Base-by-base conservation (phyloP, 176 grass and related monocot genomes). In the Oryza officinalis region DNA sequence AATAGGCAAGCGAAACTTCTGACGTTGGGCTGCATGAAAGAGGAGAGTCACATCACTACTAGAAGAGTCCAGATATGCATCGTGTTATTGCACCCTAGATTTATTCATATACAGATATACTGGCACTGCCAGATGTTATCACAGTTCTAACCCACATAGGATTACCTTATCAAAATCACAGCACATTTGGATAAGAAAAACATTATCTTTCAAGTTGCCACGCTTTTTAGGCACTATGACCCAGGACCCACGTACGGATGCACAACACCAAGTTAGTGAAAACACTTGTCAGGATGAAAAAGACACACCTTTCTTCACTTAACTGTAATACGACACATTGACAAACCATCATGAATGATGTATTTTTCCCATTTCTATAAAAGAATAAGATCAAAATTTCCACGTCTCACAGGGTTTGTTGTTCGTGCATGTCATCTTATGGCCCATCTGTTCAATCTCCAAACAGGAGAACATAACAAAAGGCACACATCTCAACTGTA, bases 401-500 rank as follows among this genome's bases (percentile, higher is more conserved):
- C 68, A 70, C 67, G 25, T 10, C 4, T 26, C 59, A 60, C 20
- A 49, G 26, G 27, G 71, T 30, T 30, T 27, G 25, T 3, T 13
- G 32, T 79, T 20, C 26, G 38, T 27, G 13, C 69, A 86, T 74
- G 76, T 27, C 52, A 49, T 85, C 50, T 47, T 31, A 65, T 65
- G 26, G 28, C 54, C 23, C 37, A 37, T 52, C 18, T 23, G 41
- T 37, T 52, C 57, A 72, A 25, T 22, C 22, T 79, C 66, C 18
- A 71, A 71, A 26, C 57, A 20, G 59, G 47, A 26, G 72, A 47
- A 11, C 10, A 84, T 38, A 43, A 63, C 13, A 23, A 78, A 25
- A 25, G 9, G 2, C 14, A 33, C 75, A 72, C 63, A 75, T 41
- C 57, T 83, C 80, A 54, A 73, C 60, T 84, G 47, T 88, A 79